Conservation (phyloP, 2,329 filamentous ascomycete species). For the Aspergillus luchuensis region DNA sequence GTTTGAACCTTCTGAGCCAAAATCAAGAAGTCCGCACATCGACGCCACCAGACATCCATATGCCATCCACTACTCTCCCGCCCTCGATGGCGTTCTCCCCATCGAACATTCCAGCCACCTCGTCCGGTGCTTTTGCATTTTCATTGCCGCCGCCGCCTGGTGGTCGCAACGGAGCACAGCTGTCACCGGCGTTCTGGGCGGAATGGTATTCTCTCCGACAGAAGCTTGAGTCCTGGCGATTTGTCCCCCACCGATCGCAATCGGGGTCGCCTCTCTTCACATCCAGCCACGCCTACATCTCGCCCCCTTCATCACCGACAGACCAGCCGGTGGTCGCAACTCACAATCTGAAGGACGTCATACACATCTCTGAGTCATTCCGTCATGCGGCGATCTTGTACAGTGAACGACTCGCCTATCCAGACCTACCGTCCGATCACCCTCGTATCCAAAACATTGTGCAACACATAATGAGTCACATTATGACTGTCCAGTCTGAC, state of each 20-base stretch:
- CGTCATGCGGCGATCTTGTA: conserved; percentile 87
- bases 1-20: conserved; percentile 82
- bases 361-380: conserved; percentile 86
- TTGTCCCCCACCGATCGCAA: conserved; percentile 51
- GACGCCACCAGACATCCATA: conserved; percentile 15
- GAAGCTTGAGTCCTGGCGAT: conserved; percentile 78
- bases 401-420: conserved; percentile 81
- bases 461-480: conserved; percentile 78
- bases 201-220: conserved; percentile 82
- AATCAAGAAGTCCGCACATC: conserved; percentile 45
- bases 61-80: conserved; percentile 33
- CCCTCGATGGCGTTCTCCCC: conserved; percentile 36
- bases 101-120: conserved; percentile 22
- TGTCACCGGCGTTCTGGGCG: conserved; percentile 65
- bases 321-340: conserved; percentile 46
- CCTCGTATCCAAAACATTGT: conserved; percentile 82
- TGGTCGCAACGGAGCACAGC: conserved; percentile 23
- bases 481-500: conserved; percentile 75
- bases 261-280: conserved; percentile 18
- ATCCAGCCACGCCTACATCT: conserved; percentile 30
- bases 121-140: conserved; percentile 35
- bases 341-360: conserved; percentile 70
- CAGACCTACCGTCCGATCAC: conserved; percentile 70
- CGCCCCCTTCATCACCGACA: conserved; percentile 30
- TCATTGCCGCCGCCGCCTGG: conserved; percentile 31